Conservation (phyloP, 495 filamentous ascomycete genomes). For the Penicillium pancosmium region DNA sequence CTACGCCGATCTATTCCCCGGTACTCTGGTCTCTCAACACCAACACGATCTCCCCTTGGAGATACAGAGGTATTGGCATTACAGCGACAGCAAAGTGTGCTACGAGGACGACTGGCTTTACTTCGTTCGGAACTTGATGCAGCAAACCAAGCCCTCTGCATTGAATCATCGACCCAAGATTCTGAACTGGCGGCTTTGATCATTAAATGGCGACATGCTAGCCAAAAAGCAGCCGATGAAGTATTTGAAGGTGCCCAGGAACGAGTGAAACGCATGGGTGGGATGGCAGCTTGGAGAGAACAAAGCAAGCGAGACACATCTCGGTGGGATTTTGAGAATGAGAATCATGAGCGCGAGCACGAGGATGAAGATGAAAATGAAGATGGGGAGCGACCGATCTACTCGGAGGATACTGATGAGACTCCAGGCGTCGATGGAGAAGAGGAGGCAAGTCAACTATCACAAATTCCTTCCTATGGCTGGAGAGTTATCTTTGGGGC, state of each 20-base stretch:
- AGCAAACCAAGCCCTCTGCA: slow-evolving; percentile 50
- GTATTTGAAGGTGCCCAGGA: slow-evolving; percentile 48
- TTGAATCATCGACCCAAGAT: slow-evolving; percentile 50
- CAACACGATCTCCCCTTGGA: slow-evolving; percentile 9
- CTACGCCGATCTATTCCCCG: slow-evolving; percentile 6
- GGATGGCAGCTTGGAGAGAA: slow-evolving; percentile 56
- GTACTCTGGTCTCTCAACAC: slow-evolving; percentile 6
- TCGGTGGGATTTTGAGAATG: slow-evolving; percentile 35
- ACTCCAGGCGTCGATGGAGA: slow-evolving; percentile 26
- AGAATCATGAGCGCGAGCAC: slow-evolving; percentile 27
- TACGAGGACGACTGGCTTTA: slow-evolving; percentile 36
- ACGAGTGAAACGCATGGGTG: slow-evolving; percentile 56
- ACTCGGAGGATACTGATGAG: slow-evolving; percentile 15
- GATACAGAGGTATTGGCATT: slow-evolving; percentile 31
- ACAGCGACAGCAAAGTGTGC: slow-evolving; percentile 35
- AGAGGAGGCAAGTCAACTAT: slow-evolving; percentile 17
- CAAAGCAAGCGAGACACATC: slow-evolving; percentile 42
- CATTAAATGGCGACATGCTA: slow-evolving; percentile 49
- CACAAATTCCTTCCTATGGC: not conserved
- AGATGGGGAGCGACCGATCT: slow-evolving; percentile 25
- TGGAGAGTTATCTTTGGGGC: too few relatives aligned
- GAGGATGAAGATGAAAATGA: slow-evolving; percentile 33
- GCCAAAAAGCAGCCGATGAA: slow-evolving; percentile 55
- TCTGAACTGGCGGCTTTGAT: slow-evolving; percentile 52
- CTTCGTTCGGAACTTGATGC: slow-evolving; percentile 48